Percentiles rank a stretch among this genome's conserved stretches.
Conservation (phyloP, 1,284 basidiomycete species). For the Lignosus rhinocerotis region DNA sequence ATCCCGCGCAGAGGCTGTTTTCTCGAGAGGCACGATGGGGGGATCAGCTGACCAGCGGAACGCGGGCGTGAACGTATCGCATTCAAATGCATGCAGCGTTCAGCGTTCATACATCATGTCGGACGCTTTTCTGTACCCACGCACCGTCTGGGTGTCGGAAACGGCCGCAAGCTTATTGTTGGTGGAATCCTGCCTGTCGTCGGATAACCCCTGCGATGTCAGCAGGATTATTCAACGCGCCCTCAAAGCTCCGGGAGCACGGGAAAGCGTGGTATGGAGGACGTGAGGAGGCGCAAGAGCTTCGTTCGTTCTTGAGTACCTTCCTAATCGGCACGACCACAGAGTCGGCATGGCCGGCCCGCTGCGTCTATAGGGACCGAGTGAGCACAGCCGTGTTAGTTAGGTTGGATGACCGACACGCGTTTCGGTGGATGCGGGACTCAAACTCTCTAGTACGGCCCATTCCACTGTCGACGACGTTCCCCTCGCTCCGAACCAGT, state of each 20-base stretch:
- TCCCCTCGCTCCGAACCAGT: background rate
- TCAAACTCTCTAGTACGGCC: background rate
- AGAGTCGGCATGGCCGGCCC: conserved; percentile 10
- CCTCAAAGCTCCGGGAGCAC: background rate
- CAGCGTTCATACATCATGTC: background rate
- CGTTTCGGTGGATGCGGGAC: background rate
- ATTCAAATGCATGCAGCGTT: background rate
- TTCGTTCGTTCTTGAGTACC: conserved; percentile 20
- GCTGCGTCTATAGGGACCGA: conserved; percentile 4
- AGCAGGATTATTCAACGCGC: background rate
- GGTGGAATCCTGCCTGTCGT: background rate
- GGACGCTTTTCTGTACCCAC: conserved; percentile 6
- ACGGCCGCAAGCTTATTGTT: background rate
- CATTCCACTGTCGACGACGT: background rate
- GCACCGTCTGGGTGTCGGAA: background rate
- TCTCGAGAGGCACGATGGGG: background rate
- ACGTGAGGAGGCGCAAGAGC: background rate
- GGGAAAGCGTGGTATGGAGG: background rate
- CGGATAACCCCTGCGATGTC: background rate
- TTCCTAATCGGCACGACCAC: conserved; percentile 14
- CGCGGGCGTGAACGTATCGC: background rate
- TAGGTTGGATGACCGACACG: background rate
- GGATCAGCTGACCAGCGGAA: conserved; percentile 3
- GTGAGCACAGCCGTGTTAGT: conserved; percentile 19
- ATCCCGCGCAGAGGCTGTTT: background rate